Conservation (phyloP, 352 stramenopile species). For the Globisporangium polare region DNA sequence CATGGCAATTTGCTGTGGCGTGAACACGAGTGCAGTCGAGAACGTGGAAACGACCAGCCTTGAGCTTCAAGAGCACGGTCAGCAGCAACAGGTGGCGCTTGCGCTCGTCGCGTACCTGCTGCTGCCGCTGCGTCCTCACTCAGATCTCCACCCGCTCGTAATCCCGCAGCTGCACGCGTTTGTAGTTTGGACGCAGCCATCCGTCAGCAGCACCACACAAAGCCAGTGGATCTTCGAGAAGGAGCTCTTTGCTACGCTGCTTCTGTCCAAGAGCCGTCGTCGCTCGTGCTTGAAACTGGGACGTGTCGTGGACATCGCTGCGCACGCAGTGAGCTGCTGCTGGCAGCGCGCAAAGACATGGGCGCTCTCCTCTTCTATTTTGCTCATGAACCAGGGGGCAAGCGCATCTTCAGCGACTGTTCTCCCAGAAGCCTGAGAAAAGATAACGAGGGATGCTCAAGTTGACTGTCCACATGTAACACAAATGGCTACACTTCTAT, state of each 20-base stretch:
- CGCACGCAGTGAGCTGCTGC: neutral
- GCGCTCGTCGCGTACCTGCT: constrained; percentile 11
- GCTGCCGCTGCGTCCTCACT: neutral
- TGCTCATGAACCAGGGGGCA: neutral
- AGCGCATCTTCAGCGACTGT: neutral
- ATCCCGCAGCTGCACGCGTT: constrained; percentile 8
- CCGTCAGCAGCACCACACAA: neutral
- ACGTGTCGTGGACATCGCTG: neutral
- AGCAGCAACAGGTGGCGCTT: neutral
- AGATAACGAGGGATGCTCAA: neutral
- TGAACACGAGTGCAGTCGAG: neutral
- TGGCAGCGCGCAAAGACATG: constrained; percentile 5
- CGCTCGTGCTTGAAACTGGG: neutral
- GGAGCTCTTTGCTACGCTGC: neutral
- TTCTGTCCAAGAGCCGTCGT: neutral
- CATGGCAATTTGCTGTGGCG: constrained; percentile 3
- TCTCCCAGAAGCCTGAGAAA: neutral
- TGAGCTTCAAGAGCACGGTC: neutral
- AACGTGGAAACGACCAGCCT: neutral
- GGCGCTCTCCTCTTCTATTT: neutral
- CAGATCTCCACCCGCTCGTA: constrained; percentile 8
- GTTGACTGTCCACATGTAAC: too few relatives aligned
- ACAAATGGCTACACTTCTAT: neutral
- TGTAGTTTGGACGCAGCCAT: constrained; percentile 7
- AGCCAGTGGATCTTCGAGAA: neutral